Base-by-base conservation (phyloP, 192 early-diverging fungal genomes). In the Rhizophagus prolifer region DNA sequence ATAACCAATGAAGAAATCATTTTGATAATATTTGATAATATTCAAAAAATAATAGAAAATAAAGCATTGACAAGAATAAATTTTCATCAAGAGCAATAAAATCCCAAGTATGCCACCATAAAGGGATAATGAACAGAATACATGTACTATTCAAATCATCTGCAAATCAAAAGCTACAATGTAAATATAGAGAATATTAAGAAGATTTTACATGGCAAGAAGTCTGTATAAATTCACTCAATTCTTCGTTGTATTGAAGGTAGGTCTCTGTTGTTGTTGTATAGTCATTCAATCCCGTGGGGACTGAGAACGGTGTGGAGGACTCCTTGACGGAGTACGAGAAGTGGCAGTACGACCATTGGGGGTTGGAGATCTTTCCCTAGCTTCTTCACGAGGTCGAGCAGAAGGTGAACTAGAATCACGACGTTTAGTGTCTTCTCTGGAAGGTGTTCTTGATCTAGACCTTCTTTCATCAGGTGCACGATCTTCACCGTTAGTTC, bases 191-290 rank as follows among this genome's bases (percentile, higher is more conserved):
- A 58, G 23, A 74, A 41, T 60, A 74, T 74, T 60, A 34, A 34
- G 58, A 65, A 41, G 36, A 74, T 46, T 74, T 66, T 69, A 69
- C 73, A 74, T 46, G 60, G 73, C 73, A 69, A 62, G 26, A 74
- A 74, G 66, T 69, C 64, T 62, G 73, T 74, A 62, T 69, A 59
- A 74, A 69, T 41, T 30, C 64, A 66, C 64, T 66, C 34, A 34
- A 66, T 66, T 66, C 64, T 66, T 38, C 64, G 19, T 36, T 34
- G 16, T 66, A 66, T 30, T 21, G 64, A 30, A 30, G 64, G 64
- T 36, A 31, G 50, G 19, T 4, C 16, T 54, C 26, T 66, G 64
- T 38, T 66, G 64, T 38, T 66, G 64, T 4, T 30, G 64, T n/a
- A 54, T 66, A 31, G 30, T 14, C 34, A 66, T 66, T 34, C 10